phyloP scores from a whole-genome alignment of 2,329 filamentous ascomycete genomes.

The Scedosporium aurantiacum region DNA sequence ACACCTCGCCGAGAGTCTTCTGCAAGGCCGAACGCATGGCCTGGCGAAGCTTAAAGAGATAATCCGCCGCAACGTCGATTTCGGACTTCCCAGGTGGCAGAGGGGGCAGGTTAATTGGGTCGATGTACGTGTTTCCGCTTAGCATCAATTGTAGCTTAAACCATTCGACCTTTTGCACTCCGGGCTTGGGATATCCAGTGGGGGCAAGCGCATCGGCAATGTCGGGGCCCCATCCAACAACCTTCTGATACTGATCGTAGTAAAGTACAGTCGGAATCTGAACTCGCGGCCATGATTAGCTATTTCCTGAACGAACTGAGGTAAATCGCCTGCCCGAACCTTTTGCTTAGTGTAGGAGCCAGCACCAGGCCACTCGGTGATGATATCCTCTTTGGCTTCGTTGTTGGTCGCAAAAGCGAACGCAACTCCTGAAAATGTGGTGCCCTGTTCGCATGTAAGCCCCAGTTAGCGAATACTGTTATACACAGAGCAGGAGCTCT shows the following conservation, averaged over 20 bases:
- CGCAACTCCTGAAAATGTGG: conserved; percentile 94
- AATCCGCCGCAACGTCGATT: conserved; percentile 98
- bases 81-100: conserved; percentile 96
- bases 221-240: conserved; percentile 98
- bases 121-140: conserved; percentile 97
- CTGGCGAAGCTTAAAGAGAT: conserved; percentile 94
- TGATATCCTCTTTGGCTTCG: conserved; percentile 96
- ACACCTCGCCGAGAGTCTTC: conserved; percentile 94
- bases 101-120: conserved; percentile 95
- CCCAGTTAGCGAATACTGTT: not conserved
- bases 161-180: conserved; percentile 98
- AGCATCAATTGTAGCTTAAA: conserved; percentile 99
- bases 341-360: conserved; percentile 98
- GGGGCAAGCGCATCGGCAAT: conserved; percentile 94
- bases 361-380: conserved; percentile 96
- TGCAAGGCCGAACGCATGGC: conserved; percentile 93
- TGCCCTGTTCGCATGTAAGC: conserved; percentile 50
- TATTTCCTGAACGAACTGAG: conserved; percentile 7
- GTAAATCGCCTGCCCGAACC: conserved; percentile 34
- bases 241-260: conserved; percentile 98
- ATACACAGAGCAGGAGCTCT: not conserved
- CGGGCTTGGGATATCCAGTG: conserved; percentile 93
- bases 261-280: conserved; percentile 98
- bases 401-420: conserved; percentile 97
- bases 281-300: not conserved